A percentile compares a stretch with the other conserved stretches of the same genome.
Conservation (phyloP, 768 basidiomycete genomes). For the Tephrocybe rancida region DNA sequence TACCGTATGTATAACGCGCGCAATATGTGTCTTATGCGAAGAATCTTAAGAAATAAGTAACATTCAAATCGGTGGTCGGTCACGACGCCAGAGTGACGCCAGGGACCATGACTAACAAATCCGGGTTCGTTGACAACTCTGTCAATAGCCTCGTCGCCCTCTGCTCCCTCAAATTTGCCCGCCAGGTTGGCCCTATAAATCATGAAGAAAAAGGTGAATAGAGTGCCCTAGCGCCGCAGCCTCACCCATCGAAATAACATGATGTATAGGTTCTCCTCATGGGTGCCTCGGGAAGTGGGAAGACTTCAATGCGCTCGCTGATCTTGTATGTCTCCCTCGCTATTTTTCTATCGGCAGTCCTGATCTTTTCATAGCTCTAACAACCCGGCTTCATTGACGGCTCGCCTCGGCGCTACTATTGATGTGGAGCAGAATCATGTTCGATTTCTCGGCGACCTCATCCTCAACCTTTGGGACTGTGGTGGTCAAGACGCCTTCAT, state of each 20-base stretch:
- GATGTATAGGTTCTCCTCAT: slow-evolving; percentile 85
- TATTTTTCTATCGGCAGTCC: neutral
- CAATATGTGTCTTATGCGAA: neutral
- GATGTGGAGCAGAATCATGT: slow-evolving; percentile 98
- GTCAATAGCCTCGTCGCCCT: slow-evolving; percentile 12
- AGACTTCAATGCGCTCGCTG: slow-evolving; percentile 98
- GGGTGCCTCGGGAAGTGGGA: slow-evolving; percentile 94
- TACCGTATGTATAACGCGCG: neutral
- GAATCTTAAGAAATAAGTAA: neutral
- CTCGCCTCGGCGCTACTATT: slow-evolving; percentile 93
- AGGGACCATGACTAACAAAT: slow-evolving; percentile 8
- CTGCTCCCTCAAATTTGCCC: slow-evolving; percentile 7
- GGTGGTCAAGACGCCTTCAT: slow-evolving; percentile 98
- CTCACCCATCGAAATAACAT: slow-evolving; percentile 20
- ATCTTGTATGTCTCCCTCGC: slow-evolving; percentile 79
- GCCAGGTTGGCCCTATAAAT: slow-evolving; percentile 14
- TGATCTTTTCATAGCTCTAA: slow-evolving; percentile 65
- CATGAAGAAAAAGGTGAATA: slow-evolving; percentile 67
- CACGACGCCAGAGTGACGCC: neutral
- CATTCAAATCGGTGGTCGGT: neutral
- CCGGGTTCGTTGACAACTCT: slow-evolving; percentile 12
- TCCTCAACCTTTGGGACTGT: slow-evolving; percentile 98
- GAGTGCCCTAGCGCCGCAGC: slow-evolving; percentile 9
- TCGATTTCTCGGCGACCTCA: slow-evolving; percentile 93
- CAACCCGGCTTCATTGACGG: slow-evolving; percentile 89